Percentiles rank a stretch among this genome's conserved stretches.
These are phyloP conservation scores for Echria macrotheca DNA, from an alignment of 495 filamentous ascomycete species.

Conservation along the genomic window DNA sequence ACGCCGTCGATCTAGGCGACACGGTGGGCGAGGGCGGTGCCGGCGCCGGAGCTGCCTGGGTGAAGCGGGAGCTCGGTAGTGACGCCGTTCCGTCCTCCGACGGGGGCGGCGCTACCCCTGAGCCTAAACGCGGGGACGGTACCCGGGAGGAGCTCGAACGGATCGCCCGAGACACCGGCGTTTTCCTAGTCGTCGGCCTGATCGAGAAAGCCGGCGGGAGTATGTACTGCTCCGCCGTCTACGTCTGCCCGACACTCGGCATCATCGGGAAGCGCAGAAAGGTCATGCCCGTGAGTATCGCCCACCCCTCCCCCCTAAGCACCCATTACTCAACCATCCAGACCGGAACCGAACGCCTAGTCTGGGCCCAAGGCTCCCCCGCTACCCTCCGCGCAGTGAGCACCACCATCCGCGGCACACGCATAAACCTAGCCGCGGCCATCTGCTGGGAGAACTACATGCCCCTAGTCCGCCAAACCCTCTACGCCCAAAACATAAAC, in stretches of 20 bases:
- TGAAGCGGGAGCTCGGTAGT: constrained; percentile 52
- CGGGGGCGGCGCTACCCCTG: too few relatives aligned
- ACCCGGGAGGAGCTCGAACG: constrained; percentile 75
- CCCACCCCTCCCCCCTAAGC: background rate
- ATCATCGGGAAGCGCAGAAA: constrained; percentile 84
- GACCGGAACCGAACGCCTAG: constrained; percentile 75
- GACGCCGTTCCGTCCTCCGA: constrained; percentile 19
- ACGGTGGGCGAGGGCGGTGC: constrained; percentile 52
- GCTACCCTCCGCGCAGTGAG: constrained; percentile 75
- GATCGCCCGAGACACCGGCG: constrained; percentile 65
- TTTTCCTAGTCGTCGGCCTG: constrained; percentile 74
- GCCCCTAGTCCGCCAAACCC: constrained; percentile 65
- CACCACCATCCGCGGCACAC: constrained; percentile 39
- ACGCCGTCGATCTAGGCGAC: constrained; percentile 81
- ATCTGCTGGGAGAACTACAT: constrained; percentile 99
- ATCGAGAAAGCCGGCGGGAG: constrained; percentile 77
- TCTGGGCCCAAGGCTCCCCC: constrained; percentile 86
- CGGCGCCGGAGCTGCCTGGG: constrained; percentile 70
- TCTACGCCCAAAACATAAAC: constrained; percentile 90
- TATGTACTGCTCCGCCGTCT: constrained; percentile 79
- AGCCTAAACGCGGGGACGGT: constrained; percentile 66
- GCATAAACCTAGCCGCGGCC: constrained; percentile 43
- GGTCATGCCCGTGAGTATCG: constrained; percentile 67
- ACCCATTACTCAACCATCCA: constrained; percentile 17
- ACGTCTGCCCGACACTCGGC: constrained; percentile 69